phyloP scores from a whole-genome alignment of 2,329 filamentous ascomycete species.

The Aspergillus cejpii region DNA sequence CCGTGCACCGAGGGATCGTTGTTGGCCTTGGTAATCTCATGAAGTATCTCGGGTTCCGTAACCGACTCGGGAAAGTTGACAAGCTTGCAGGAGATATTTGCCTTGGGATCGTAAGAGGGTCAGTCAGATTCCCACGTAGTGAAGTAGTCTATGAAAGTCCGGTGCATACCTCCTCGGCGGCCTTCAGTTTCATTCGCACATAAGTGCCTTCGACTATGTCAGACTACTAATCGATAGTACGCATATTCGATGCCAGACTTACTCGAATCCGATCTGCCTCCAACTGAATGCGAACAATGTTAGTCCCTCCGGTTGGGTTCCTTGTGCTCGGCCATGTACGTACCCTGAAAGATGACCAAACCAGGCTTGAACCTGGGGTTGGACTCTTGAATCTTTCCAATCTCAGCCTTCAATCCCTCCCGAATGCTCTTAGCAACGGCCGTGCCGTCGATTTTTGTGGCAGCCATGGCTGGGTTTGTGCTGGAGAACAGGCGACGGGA shows the following conservation, averaged over 20 bases:
- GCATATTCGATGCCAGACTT: constrained; percentile 34
- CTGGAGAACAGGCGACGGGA: constrained; percentile 42
- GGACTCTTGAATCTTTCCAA: constrained; percentile 68
- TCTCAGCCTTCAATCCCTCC: constrained; percentile 70
- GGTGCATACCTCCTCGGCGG: constrained; percentile 71
- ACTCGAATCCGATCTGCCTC: constrained; percentile 89
- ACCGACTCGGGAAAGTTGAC: constrained; percentile 76
- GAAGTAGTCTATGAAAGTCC: background rate
- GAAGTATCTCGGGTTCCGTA: constrained; percentile 76
- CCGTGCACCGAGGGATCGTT: constrained; percentile 80
- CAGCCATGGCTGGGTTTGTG: constrained; percentile 64
- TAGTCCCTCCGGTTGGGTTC: background rate
- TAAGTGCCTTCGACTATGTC: constrained; percentile 63
- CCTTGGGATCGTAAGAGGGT: constrained; percentile 47
- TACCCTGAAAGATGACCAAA: constrained; percentile 92
- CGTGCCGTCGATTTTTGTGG: constrained; percentile 89
- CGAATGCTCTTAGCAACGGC: constrained; percentile 90
- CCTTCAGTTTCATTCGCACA: constrained; percentile 99
- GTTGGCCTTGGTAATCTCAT: constrained; percentile 75
- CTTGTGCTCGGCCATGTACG: constrained; percentile 20
- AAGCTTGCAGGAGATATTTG: constrained; percentile 81
- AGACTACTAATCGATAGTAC: constrained; percentile 19
- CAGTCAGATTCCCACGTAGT: constrained; percentile 4
- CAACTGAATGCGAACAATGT: constrained; percentile 53
- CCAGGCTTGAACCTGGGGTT: constrained; percentile 86